A percentile compares a stretch with the other conserved stretches of the same genome.
Conservation (phyloP, 257 asterid species). For the Solanum raphanifolium region DNA sequence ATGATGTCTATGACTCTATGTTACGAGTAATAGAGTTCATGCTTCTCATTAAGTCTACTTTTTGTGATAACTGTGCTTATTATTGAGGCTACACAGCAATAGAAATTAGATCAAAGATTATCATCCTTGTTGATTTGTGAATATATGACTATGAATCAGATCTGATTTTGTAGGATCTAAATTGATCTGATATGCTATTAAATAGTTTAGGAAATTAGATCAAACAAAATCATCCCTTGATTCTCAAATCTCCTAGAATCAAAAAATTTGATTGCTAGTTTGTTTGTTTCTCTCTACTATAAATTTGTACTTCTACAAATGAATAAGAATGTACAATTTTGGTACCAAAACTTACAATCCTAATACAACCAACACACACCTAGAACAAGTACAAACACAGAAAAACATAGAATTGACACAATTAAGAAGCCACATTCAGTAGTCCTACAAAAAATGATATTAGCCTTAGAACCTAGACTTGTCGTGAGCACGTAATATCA, state of each 20-base stretch:
- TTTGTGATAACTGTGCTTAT: background rate
- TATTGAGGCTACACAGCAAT: background rate
- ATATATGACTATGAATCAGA: background rate
- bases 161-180: background rate
- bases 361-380: background rate
- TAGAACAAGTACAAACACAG: background rate
- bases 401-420: background rate
- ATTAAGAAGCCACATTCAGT: background rate
- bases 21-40: background rate
- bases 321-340: background rate
- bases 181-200: background rate
- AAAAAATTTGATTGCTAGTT: background rate
- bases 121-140: background rate
- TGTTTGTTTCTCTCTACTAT: background rate
- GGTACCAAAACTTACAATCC: background rate
- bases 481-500: background rate
- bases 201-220: background rate
- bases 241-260: background rate
- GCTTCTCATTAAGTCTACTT: background rate
- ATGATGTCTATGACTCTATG: background rate
- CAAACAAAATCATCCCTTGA: background rate
- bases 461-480: background rate
- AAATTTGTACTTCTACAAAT: background rate
- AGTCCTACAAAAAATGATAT: background rate
- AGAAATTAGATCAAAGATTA: background rate